Conservation (phyloP, 352 stramenopile genomes). For the Aphanomyces stellatus region DNA sequence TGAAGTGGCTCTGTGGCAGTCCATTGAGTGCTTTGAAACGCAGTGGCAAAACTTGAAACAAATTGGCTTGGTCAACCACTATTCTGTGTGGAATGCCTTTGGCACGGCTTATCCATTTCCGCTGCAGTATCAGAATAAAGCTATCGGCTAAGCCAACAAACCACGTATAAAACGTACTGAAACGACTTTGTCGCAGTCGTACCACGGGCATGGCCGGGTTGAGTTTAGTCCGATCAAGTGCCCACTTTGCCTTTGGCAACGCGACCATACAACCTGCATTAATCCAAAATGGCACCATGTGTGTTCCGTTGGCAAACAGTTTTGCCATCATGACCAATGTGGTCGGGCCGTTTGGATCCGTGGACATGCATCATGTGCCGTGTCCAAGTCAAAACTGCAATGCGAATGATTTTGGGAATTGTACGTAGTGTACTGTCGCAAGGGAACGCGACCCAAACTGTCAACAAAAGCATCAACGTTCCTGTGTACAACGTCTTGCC, state of each 20-base stretch:
- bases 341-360: constrained; percentile 5
- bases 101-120: neutral
- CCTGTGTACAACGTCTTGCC: neutral
- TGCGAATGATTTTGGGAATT: neutral
- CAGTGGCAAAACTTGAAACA: neutral
- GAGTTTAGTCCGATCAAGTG: neutral
- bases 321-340: neutral
- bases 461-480: neutral
- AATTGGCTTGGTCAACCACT: neutral
- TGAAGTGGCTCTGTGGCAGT: neutral
- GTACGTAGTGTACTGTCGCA: neutral
- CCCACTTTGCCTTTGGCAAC: constrained; percentile 7
- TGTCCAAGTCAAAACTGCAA: neutral
- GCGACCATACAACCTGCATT: neutral
- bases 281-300: neutral
- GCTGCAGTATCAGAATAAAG: neutral
- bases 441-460: neutral
- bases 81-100: neutral
- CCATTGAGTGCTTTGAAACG: neutral
- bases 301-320: neutral
- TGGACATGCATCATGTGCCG: constrained; percentile 1
- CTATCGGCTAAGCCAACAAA: neutral
- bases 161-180: constrained; percentile 14
- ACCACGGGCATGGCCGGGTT: neutral
- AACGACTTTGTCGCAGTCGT: neutral